A percentile compares a stretch with the other conserved stretches of the same genome.
Conservation (phyloP, 2,329 filamentous ascomycete species). For the Pseudopyricularia javanii region DNA sequence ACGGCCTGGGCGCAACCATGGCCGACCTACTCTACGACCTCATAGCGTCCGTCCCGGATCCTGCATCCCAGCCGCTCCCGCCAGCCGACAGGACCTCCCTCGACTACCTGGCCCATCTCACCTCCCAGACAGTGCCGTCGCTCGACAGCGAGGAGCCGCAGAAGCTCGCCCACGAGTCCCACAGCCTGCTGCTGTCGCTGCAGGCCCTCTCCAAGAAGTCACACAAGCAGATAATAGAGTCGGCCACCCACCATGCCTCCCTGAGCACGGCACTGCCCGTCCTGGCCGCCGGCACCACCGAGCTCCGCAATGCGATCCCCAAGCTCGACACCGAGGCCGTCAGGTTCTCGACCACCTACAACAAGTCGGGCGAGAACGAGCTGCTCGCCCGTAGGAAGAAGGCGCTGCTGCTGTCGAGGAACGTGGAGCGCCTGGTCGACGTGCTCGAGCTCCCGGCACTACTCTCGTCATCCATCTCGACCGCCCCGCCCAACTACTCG, state of each 20-base stretch:
- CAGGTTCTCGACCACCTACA: conserved; percentile 72
- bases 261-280: conserved; percentile 60
- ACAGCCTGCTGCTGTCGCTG: conserved; percentile 69
- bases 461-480: conserved; percentile 65
- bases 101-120: conserved; percentile 65
- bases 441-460: conserved; percentile 82
- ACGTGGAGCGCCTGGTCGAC: conserved; percentile 80
- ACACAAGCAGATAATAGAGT: conserved; percentile 71
- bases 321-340: conserved; percentile 68
- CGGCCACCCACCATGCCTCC: conserved; percentile 64
- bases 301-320: conserved; percentile 62
- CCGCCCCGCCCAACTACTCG: conserved; percentile 62
- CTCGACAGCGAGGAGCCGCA: conserved; percentile 67
- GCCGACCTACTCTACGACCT: conserved; percentile 66
- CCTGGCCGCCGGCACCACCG: conserved; percentile 51
- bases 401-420: conserved; percentile 69
- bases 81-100: conserved; percentile 39
- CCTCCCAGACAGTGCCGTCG: conserved; percentile 62
- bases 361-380: conserved; percentile 56
- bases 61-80: conserved; percentile 14
- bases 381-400: conserved; percentile 64
- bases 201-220: conserved; percentile 85
- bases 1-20: conserved; percentile 27
- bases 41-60: conserved; percentile 27
- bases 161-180: conserved; percentile 66